These are phyloP conservation scores for Globisporangium lucens DNA, from an alignment of 352 stramenopile genomes.

Conservation along the genomic window DNA sequence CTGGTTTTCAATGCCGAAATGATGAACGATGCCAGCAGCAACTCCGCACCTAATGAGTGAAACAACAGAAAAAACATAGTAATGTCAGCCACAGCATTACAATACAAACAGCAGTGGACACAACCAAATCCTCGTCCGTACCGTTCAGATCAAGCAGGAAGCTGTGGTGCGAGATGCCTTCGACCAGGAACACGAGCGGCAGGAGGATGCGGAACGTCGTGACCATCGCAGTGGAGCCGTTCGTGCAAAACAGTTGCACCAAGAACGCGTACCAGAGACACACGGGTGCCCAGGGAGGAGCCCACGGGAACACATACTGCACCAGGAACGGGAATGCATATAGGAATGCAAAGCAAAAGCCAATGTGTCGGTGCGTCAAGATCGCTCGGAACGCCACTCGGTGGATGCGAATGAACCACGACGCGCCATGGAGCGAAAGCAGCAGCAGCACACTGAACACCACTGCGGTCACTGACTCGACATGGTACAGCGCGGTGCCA, in stretches of 20 bases:
- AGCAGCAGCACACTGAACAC: conserved; percentile 67
- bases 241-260: conserved; percentile 86
- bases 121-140: conserved; percentile 18
- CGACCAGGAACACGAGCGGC: conserved; percentile 81
- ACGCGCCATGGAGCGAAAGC: conserved; percentile 62
- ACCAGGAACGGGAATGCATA: conserved; percentile 87
- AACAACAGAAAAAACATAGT: not conserved
- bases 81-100: not conserved
- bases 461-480: conserved; percentile 64
- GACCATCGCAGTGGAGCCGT: conserved; percentile 78
- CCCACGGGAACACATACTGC: conserved; percentile 87
- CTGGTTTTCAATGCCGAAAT: conserved; percentile 84
- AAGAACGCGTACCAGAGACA: conserved; percentile 90
- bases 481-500: conserved; percentile 38
- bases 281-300: conserved; percentile 82
- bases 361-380: conserved; percentile 81
- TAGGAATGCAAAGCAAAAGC: conserved; percentile 85
- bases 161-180: conserved; percentile 87
- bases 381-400: conserved; percentile 80
- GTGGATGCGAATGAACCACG: conserved; percentile 79
- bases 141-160: conserved; percentile 89
- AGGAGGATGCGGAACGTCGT: conserved; percentile 83
- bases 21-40: conserved; percentile 83
- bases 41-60: conserved; percentile 53
- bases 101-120: not conserved